Evolutionary conservation across 108 stramenopile species (phyloP).

Genomic region (Pseudonitzschia pungens): DNA sequence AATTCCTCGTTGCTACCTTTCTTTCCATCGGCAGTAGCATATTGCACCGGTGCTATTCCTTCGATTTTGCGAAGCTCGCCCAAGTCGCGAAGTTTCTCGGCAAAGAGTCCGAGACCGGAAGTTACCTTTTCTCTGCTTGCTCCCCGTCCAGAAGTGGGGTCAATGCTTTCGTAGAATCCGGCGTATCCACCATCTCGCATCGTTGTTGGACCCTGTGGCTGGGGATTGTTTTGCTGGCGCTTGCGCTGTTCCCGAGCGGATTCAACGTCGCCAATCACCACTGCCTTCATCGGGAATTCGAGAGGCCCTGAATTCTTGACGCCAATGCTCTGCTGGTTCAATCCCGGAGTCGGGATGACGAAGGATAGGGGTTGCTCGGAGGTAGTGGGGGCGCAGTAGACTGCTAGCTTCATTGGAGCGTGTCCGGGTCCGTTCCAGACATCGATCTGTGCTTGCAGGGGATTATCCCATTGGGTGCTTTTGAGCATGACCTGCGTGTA

Average conservation of each 20-base stretch:
- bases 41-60: not conserved
- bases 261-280: conserved; percentile 30
- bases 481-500: conserved; percentile 49
- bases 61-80: conserved; percentile 11
- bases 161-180: not conserved
- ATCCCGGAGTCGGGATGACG: conserved; percentile 53
- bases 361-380: conserved; percentile 48
- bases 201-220: not conserved
- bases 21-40: not conserved
- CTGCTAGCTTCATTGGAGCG: conserved; percentile 58
- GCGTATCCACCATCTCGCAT: not conserved
- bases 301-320: conserved; percentile 58
- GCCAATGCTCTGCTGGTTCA: conserved; percentile 48
- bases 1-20: not conserved
- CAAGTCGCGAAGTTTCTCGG: not conserved
- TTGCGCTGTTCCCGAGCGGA: not conserved
- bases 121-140: not conserved
- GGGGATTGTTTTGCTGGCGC: not conserved
- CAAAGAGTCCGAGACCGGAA: conserved; percentile 8
- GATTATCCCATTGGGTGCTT: conserved; percentile 46
- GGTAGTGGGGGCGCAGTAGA: conserved; percentile 60
- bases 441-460: conserved; percentile 58
- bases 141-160: not conserved
- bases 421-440: conserved; percentile 60
- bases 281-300: conserved; percentile 63